Evolutionary conservation across 768 basidiomycete species (phyloP), one percentile per base, ranked within the genome.

Genomic region (Mycena pura): DNA sequence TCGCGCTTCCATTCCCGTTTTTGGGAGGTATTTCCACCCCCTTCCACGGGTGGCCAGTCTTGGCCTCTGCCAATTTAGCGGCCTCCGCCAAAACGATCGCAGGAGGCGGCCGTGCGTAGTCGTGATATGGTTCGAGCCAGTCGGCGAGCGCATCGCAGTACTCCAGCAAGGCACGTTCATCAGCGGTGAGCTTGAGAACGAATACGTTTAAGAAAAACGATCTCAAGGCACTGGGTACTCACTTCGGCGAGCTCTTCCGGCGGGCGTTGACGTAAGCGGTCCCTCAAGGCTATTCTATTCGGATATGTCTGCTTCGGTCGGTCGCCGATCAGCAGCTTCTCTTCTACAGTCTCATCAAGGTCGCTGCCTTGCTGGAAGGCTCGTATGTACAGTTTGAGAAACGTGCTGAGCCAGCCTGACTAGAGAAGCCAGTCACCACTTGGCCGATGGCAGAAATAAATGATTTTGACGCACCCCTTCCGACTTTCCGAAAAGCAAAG

Each of bases 301-400:
- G 84, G 80, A 0, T 82, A 79, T 19, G 77, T 84, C 65, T 84
- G 86, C 70, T 89, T 92, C 3, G 90, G 90, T 24, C 90, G 83
- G 74, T 93, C 92, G 24, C 92, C 90, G 57, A 92, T 87, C 39
- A 93, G 78, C 11, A 93, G 79, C 68, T 91, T 93, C 67, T 92
- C 91, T 73, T 93, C 91, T 0, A 91, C 89, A 1, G 82, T 86
- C 63, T 92, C 89, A 68, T 93, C 89, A 41, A 93, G 77, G 67
- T 94, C 91, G 65, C 90, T 91, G 28, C 88, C 89, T 72, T 89
- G 86, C 66, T 91, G 87, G 73, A 93, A 84, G 47, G 86, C 85
- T 53, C 87, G 81, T 66, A 93, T 90, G 66, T 95, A 96, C 22
- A 89, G 76, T 69, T 90, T 88, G 48, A 94, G 76, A 76, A 92